Evolutionary conservation across 768 basidiomycete species (phyloP).

Genomic region (Russula earlei): DNA sequence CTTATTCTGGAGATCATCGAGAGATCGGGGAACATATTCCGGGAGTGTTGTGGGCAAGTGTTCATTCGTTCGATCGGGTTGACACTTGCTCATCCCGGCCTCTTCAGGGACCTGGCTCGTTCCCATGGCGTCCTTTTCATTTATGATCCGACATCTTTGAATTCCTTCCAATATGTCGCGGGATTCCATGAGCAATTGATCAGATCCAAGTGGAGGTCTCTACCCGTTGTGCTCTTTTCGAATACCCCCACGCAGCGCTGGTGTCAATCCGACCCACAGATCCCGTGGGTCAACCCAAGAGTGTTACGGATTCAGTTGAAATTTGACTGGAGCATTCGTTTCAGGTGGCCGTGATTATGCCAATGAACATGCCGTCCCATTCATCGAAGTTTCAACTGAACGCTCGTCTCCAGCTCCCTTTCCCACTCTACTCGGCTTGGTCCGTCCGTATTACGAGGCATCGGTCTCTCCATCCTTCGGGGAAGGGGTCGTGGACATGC

Average conservation of each 20-base stretch:
- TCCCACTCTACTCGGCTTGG: background rate
- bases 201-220: constrained; percentile 10
- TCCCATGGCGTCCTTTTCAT: constrained; percentile 10
- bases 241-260: background rate
- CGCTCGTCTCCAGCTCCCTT: background rate
- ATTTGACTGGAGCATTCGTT: background rate
- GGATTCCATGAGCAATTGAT: constrained; percentile 5
- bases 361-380: background rate
- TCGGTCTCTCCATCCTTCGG: background rate
- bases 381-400: background rate
- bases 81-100: background rate
- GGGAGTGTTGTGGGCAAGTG: constrained; percentile 12
- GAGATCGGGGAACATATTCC: constrained; percentile 7
- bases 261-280: background rate
- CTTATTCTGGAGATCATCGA: constrained; percentile 6
- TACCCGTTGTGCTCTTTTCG: constrained; percentile 10
- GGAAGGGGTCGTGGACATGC: constrained; percentile 5
- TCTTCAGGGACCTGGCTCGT: constrained; percentile 8
- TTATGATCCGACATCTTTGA: background rate
- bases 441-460: background rate
- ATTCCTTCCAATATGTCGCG: constrained; percentile 3
- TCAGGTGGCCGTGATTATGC: constrained; percentile 2
- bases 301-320: background rate
- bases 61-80: background rate
- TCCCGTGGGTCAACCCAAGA: background rate